Evolutionary conservation across 177 flowering plant genomes (phyloP).

Genomic region (Vitis hybrid): DNA sequence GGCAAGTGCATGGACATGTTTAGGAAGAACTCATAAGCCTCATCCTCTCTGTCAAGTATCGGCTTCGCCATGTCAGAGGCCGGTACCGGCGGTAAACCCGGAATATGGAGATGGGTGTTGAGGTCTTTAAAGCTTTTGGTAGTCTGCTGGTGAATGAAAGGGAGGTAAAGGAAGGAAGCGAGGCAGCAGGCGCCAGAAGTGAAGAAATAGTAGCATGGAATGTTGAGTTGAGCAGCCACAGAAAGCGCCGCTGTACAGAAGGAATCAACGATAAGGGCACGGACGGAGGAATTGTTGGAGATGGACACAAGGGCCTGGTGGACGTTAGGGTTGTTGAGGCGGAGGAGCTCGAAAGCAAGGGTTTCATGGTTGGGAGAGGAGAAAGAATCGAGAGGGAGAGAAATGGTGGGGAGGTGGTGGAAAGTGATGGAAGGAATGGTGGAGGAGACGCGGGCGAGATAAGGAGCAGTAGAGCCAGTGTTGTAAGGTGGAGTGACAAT

Average conservation of each 20-base stretch:
- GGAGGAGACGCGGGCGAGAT: constrained; percentile 25
- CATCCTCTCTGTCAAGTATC: constrained; percentile 12
- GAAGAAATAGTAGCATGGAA: constrained; percentile 45
- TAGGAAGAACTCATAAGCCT: constrained; percentile 17
- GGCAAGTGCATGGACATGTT: background rate
- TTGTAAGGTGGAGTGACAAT: constrained; percentile 18
- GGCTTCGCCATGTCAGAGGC: constrained; percentile 21
- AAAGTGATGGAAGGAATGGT: constrained; percentile 26
- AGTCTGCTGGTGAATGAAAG: constrained; percentile 27
- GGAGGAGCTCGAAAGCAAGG: constrained; percentile 25
- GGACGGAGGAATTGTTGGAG: constrained; percentile 21
- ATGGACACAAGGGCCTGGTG: constrained; percentile 31
- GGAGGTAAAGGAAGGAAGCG: constrained; percentile 29
- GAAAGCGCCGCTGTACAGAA: constrained; percentile 36
- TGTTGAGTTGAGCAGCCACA: constrained; percentile 22
- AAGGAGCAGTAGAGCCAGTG: constrained; percentile 18
- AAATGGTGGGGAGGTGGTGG: constrained; percentile 25
- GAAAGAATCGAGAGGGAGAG: constrained; percentile 15
- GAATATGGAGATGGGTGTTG: constrained; percentile 11
- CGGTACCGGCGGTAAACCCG: constrained; percentile 28
- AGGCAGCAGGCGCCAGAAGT: constrained; percentile 36
- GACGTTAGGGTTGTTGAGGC: constrained; percentile 38
- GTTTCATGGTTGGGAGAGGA: constrained; percentile 13
- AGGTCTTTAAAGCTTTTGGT: constrained; percentile 29
- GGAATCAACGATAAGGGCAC: constrained; percentile 45